These are phyloP conservation scores for Neopestalotiopsis rosae DNA, from an alignment of 2,329 filamentous ascomycete species.

Conservation along the genomic window DNA sequence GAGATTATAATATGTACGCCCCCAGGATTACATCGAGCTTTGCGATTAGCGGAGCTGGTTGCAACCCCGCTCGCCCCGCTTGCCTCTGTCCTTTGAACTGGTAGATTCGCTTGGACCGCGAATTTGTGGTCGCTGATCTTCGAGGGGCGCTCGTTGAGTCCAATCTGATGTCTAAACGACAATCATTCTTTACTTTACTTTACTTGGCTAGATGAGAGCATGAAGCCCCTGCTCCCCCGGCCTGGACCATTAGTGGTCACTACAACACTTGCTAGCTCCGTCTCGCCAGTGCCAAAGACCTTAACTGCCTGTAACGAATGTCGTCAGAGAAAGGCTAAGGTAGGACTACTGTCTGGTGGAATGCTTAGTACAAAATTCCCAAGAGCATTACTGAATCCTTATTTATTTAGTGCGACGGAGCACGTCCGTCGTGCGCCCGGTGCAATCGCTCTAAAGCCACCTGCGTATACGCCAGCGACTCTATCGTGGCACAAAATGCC, in stretches of 20 bases:
- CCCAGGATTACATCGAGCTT: no score
- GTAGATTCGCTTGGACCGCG: no score
- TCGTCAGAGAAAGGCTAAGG: not conserved
- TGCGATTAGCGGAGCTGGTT: no score
- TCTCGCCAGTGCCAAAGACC: not conserved
- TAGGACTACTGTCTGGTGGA: not conserved
- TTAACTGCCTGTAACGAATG: not conserved
- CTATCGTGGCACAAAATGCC: not conserved
- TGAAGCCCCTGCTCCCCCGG: not conserved
- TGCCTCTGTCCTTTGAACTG: no score
- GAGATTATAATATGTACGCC: no score
- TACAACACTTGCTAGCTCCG: not conserved
- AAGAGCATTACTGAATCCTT: not conserved
- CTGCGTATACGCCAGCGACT: conserved; percentile 5
- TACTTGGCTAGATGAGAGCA: no score
- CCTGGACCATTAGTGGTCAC: not conserved
- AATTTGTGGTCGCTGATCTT: no score
- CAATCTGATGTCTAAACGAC: no score
- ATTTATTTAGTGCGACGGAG: conserved; percentile 2
- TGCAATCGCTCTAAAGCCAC: not conserved
- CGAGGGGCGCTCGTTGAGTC: no score
- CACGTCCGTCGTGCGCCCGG: not conserved
- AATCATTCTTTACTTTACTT: no score
- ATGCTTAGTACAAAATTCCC: no score
- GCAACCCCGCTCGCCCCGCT: no score